A percentile compares a stretch with the other conserved stretches of the same genome.
phyloP scores from a whole-genome alignment of 805 yeast species.

The Yamadazyma sp. region DNA sequence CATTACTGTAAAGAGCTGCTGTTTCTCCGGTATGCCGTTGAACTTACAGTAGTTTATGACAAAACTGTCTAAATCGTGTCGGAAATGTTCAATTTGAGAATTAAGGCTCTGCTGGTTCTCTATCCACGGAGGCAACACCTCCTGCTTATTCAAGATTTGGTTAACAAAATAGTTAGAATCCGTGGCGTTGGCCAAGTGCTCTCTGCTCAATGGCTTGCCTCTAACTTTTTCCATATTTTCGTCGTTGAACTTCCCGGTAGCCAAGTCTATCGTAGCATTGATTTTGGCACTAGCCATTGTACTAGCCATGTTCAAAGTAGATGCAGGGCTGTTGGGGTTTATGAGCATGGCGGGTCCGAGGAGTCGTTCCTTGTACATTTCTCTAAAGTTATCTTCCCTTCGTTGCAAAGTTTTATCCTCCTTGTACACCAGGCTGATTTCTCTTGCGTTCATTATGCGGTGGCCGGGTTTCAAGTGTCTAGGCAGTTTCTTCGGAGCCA shows the following conservation, averaged over 20 bases:
- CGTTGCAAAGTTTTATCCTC: slow-evolving; percentile 20
- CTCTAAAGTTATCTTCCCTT: slow-evolving; percentile 52
- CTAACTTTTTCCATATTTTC: slow-evolving; percentile 47
- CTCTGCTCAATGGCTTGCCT: slow-evolving; percentile 57
- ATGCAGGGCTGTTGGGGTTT: slow-evolving; percentile 40
- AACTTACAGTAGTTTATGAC: slow-evolving; percentile 29
- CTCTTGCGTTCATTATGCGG: slow-evolving; percentile 58
- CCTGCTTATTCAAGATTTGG: slow-evolving; percentile 71
- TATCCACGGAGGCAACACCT: slow-evolving; percentile 87
- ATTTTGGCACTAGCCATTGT: slow-evolving; percentile 75
- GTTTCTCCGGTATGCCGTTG: slow-evolving; percentile 16
- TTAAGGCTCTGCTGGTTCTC: slow-evolving; percentile 76
- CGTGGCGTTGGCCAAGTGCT: slow-evolving; percentile 63
- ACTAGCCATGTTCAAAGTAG: slow-evolving; percentile 52
- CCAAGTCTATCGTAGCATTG: slow-evolving; percentile 60
- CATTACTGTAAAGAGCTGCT: slow-evolving; percentile 2
- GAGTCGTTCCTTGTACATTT: slow-evolving; percentile 62
- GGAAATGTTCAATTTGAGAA: slow-evolving; percentile 45
- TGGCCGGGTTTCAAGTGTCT: slow-evolving; percentile 21
- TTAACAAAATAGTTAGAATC: slow-evolving; percentile 70
- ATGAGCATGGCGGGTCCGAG: slow-evolving; percentile 54
- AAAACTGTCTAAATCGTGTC: slow-evolving; percentile 41
- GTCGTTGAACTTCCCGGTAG: slow-evolving; percentile 67
- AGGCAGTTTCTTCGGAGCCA: slow-evolving; percentile 20
- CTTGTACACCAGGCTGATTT: slow-evolving; percentile 62